Evolutionary conservation across 2,329 filamentous ascomycete species (phyloP).

Genomic region (Cladosporium oxysporum): DNA sequence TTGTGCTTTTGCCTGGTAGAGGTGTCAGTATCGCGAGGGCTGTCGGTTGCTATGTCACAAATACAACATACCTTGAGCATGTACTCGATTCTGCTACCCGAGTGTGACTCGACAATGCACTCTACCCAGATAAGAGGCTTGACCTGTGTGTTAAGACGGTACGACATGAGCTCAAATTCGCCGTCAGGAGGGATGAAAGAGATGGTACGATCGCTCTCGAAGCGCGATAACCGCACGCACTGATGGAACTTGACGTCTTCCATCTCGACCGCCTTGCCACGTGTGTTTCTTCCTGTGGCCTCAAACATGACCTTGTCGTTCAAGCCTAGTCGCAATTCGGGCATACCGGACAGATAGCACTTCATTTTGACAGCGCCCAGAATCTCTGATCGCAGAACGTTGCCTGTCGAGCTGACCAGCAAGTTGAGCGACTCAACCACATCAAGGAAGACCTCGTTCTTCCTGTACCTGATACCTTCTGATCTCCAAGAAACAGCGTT

Average conservation of each 20-base stretch:
- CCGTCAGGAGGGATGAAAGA: slow-evolving; percentile 98
- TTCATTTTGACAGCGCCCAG: slow-evolving; percentile 99
- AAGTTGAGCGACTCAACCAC: slow-evolving; percentile 96
- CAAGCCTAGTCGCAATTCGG: slow-evolving; percentile 85
- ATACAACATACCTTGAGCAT: slow-evolving; percentile 74
- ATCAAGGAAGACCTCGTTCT: slow-evolving; percentile 99
- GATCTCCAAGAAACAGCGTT: slow-evolving; percentile 98
- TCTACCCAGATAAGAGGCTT: slow-evolving; percentile 99
- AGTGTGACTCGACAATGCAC: slow-evolving; percentile 94
- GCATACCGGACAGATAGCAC: slow-evolving; percentile 98
- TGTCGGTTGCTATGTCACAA: neutral
- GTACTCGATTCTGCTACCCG: slow-evolving; percentile 93
- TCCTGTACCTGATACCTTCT: slow-evolving; percentile 96
- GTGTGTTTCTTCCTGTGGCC: slow-evolving; percentile 87
- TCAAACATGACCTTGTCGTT: slow-evolving; percentile 99
- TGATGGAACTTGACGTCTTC: slow-evolving; percentile 99
- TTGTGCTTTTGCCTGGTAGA: slow-evolving; percentile 75
- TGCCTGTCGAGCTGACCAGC: slow-evolving; percentile 89
- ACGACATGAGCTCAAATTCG: slow-evolving; percentile 99
- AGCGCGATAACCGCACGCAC: slow-evolving; percentile 90
- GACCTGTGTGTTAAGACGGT: slow-evolving; percentile 96
- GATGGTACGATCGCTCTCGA: slow-evolving; percentile 98
- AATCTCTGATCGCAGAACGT: slow-evolving; percentile 94
- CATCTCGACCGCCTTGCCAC: slow-evolving; percentile 98
- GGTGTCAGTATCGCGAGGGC: neutral